Percentiles rank a stretch among this genome's conserved stretches.
These are phyloP conservation scores for Arctium lappa DNA, from an alignment of 129 eudicot species.

Conservation along the genomic window DNA sequence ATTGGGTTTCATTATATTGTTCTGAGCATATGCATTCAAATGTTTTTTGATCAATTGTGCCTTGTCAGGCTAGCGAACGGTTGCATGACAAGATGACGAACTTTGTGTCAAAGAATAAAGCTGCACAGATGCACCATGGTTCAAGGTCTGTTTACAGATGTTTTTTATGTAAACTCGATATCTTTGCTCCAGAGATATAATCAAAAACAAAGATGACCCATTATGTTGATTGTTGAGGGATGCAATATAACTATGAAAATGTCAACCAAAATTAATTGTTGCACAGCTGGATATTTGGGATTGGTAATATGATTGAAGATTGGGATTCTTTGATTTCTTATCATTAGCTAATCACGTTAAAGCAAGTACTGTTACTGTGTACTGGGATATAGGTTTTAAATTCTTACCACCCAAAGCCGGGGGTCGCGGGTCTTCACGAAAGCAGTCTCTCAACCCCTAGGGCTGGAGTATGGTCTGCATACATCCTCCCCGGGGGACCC, in stretches of 20 bases:
- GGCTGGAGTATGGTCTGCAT: background rate
- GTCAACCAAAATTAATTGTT: background rate
- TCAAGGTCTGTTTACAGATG: slow-evolving; percentile 59
- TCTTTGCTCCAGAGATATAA: background rate
- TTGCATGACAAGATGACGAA: slow-evolving; percentile 90
- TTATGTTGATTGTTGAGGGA: background rate
- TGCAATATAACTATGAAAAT: background rate
- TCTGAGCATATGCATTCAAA: background rate
- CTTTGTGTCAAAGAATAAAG: slow-evolving; percentile 84
- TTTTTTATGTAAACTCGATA: background rate
- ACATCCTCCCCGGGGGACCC: background rate
- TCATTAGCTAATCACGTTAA: background rate
- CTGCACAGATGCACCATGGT: slow-evolving; percentile 82
- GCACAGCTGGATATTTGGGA: slow-evolving; percentile 11
- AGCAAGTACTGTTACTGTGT: background rate
- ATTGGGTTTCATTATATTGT: background rate
- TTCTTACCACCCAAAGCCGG: slow-evolving; percentile 2
- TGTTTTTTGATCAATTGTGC: slow-evolving; percentile 25
- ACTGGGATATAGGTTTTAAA: background rate
- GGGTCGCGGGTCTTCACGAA: background rate
- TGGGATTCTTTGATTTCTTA: slow-evolving; percentile 16
- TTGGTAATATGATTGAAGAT: slow-evolving; percentile 1
- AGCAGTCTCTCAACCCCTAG: background rate
- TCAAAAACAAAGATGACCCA: slow-evolving; percentile 9
- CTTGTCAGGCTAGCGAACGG: slow-evolving; percentile 89